phyloP scores from a whole-genome alignment of 2,329 filamentous ascomycete species.

The Niveomyces coronatus region DNA sequence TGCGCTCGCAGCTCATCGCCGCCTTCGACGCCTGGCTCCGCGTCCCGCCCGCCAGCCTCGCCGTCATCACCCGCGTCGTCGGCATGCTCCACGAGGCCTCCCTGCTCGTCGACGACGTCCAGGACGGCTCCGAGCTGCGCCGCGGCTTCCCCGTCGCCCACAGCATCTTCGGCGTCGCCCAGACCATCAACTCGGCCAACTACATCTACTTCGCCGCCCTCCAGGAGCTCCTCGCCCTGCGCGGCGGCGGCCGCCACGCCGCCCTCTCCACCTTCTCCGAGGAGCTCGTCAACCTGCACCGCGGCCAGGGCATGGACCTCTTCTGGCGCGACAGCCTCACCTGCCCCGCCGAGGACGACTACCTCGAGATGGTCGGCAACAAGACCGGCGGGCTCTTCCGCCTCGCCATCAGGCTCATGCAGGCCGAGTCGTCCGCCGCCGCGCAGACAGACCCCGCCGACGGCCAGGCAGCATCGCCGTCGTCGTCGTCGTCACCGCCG shows the following conservation, averaged over 20 bases:
- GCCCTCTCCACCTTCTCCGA: constrained; percentile 66
- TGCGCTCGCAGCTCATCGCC: constrained; percentile 67
- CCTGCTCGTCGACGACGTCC: constrained; percentile 77
- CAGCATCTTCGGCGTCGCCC: constrained; percentile 72
- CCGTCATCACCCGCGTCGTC: constrained; percentile 67
- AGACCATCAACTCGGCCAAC: constrained; percentile 86
- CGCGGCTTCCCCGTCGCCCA: constrained; percentile 75
- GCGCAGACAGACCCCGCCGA: no score
- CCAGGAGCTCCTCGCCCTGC: constrained; percentile 61
- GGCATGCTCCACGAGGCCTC: constrained; percentile 82
- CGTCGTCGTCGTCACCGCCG: no score
- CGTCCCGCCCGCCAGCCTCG: constrained; percentile 59
- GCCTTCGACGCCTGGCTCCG: constrained; percentile 75
- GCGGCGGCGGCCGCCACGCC: constrained; percentile 55
- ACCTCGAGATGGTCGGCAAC: constrained; percentile 88
- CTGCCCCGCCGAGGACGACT: constrained; percentile 78
- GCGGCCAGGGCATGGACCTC: constrained; percentile 83
- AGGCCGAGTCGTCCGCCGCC: constrained; percentile 50
- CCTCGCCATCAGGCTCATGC: constrained; percentile 79
- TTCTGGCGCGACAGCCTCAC: constrained; percentile 82
- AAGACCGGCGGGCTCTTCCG: constrained; percentile 85
- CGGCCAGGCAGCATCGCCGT: no score
- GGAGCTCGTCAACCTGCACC: constrained; percentile 74
- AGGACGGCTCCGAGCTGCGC: constrained; percentile 68
- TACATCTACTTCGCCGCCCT: constrained; percentile 80